phyloP scores from a whole-genome alignment of 2,329 filamentous ascomycete genomes.

The Emmonsiellopsis sp. region DNA sequence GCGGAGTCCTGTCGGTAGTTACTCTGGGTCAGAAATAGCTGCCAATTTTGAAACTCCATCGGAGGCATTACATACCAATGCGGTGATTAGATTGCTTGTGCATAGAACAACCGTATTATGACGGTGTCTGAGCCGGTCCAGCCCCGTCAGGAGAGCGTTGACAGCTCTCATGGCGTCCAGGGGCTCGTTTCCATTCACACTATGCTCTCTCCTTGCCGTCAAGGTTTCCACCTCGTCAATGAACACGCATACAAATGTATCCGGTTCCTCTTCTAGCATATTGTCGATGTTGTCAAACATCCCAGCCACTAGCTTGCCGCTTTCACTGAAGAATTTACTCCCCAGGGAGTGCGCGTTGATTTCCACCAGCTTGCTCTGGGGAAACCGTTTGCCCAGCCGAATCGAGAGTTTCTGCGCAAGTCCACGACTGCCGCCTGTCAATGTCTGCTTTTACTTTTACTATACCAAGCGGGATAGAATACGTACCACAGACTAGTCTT shows the following conservation, averaged over 20 bases:
- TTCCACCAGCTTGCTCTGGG: conserved; percentile 34
- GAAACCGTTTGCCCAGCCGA: conserved; percentile 34
- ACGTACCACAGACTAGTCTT: conserved; percentile 47
- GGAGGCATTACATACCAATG: conserved; percentile 23
- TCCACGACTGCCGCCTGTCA: conserved; percentile 25
- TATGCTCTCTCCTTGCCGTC: conserved; percentile 35
- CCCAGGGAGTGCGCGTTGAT: conserved; percentile 39
- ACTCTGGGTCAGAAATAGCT: background rate
- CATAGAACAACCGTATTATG: conserved; percentile 42
- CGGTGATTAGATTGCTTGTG: conserved; percentile 41
- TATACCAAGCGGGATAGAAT: background rate
- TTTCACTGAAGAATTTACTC: conserved; percentile 42
- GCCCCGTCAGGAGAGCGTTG: conserved; percentile 41
- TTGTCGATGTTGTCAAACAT: conserved; percentile 35
- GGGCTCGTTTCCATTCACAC: conserved; percentile 33
- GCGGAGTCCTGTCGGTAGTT: conserved; percentile 28
- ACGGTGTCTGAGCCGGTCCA: conserved; percentile 36
- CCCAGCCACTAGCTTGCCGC: conserved; percentile 35
- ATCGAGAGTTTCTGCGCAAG: conserved; percentile 44
- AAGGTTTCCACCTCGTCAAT: conserved; percentile 45
- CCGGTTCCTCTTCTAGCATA: conserved; percentile 28
- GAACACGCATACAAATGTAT: conserved; percentile 36
- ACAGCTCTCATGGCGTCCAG: conserved; percentile 41
- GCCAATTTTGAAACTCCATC: background rate
- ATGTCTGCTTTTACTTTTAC: background rate